Evolutionary conservation across 2,329 filamentous ascomycete genomes (phyloP), one percentile per base, ranked within the genome.

Genomic region (Microsporum audouinii): DNA sequence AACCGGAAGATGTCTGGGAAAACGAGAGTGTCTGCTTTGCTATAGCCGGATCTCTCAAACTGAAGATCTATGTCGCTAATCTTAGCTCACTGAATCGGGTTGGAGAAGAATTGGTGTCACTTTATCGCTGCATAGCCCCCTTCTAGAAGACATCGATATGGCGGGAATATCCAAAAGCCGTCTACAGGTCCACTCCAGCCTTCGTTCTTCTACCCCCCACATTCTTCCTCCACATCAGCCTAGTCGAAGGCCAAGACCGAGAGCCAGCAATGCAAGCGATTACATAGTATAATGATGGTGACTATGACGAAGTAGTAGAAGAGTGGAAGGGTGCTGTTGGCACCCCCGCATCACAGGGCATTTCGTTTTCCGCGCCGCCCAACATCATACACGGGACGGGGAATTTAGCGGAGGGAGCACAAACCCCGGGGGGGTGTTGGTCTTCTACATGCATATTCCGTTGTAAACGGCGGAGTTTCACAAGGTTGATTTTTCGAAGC

Each of bases 101-200:
- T 55, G 87, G 89, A 68, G 86, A 89, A 69, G 82, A 79, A 17
- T 78, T 90, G 0, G 78, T 80, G 2, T 72, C 75, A 0, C 78
- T 91, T 2, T 90, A 23, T 91, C 67, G 76, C 82, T 29, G 80
- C 83, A 88, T 65, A 82, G 90, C 14, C 84, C 91, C 0, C 79
- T 91, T 1, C 80, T 91, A 2, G 88, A 91, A 70, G 88, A 91
- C 65, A 87, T 91, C 60, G 88, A 91, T 69, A 86, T 82, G 0
- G 87, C 86, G 1, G 87, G 87, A 3, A 77, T 89, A 47, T 86
- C 84, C 0, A 82, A 86, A 65, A 84, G 68, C 49, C 23, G 66
- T 34, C n/a, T 41, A n/a, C 38, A 45, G 57, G 39, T 23, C 31
- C 57, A 2, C 62, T 7, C 31, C 57, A 7, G 8, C n/a, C 23